These are phyloP conservation scores for Truncatella angustata DNA, from an alignment of 2,329 filamentous ascomycete genomes.

Conservation along the genomic window DNA sequence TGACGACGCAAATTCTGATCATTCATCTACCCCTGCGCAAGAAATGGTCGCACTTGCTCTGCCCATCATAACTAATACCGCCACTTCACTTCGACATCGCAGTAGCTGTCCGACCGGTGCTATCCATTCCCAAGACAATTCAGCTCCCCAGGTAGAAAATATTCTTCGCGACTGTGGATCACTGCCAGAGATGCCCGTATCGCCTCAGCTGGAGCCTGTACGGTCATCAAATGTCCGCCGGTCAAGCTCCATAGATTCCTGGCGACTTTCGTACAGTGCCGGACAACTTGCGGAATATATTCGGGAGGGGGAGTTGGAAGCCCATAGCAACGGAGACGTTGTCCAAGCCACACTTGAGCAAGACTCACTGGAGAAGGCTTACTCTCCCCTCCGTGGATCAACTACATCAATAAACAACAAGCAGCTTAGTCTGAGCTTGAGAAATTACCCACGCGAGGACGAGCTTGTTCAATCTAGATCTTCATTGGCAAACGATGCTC, in stretches of 20 bases:
- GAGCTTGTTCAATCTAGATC: not conserved
- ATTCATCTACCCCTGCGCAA: not conserved
- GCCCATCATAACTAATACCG: not conserved
- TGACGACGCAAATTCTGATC: not conserved
- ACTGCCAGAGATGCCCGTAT: constrained; percentile 18
- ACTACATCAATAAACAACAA: too few relatives aligned
- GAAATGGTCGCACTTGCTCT: not conserved
- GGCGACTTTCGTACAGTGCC: constrained; percentile 26
- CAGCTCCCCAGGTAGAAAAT: constrained; percentile 6
- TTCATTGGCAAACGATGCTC: too few relatives aligned
- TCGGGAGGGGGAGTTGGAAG: not conserved
- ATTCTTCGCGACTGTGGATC: constrained; percentile 15
- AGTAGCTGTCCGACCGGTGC: constrained; percentile 16
- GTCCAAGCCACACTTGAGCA: too few relatives aligned
- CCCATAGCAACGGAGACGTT: not conserved
- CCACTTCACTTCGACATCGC: constrained; percentile 10
- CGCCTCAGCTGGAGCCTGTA: constrained; percentile 20
- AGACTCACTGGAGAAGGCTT: too few relatives aligned
- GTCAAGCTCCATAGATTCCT: constrained; percentile 26
- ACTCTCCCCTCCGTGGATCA: too few relatives aligned
- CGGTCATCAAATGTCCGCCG: constrained; percentile 17
- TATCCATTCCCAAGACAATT: constrained; percentile 13
- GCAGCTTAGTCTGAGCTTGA: too few relatives aligned
- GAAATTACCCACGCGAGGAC: not conserved
- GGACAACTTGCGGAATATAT: constrained; percentile 19